Percentiles rank a stretch among this genome's conserved stretches.
Conservation (phyloP, 306 rosid genomes). For the Vigna hirtella region DNA sequence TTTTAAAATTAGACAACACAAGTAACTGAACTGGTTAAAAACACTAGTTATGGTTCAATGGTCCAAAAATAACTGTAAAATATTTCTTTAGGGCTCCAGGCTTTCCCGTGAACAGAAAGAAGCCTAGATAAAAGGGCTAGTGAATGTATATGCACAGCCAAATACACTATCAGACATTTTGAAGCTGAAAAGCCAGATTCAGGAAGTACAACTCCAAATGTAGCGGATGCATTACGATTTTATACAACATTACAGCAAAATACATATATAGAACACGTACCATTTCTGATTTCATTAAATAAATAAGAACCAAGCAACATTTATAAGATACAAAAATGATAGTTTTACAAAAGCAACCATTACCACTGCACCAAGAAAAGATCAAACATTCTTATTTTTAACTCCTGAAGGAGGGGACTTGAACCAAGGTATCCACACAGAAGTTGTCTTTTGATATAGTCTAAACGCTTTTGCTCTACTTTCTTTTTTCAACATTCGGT, state of each 20-base stretch:
- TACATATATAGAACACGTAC: slow-evolving; percentile 37
- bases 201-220: slow-evolving; percentile 26
- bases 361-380: slow-evolving; percentile 28
- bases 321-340: slow-evolving; percentile 33
- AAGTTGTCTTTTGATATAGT: slow-evolving; percentile 87
- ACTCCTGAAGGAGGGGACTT: slow-evolving; percentile 56
- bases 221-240: slow-evolving; percentile 35
- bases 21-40: neutral
- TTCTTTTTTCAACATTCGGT: slow-evolving; percentile 73
- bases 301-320: slow-evolving; percentile 37
- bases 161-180: slow-evolving; percentile 31
- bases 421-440: slow-evolving; percentile 90
- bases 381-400: slow-evolving; percentile 71
- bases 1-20: neutral
- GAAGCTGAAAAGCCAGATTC: slow-evolving; percentile 14
- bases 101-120: slow-evolving; percentile 20
- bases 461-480: slow-evolving; percentile 76
- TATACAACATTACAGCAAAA: slow-evolving; percentile 47
- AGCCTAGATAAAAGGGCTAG: slow-evolving; percentile 11
- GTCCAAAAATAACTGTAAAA: neutral
- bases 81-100: neutral
- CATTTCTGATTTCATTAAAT: slow-evolving; percentile 45
- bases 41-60: neutral
- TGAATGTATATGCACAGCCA: neutral
- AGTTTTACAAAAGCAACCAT: slow-evolving; percentile 42